These are phyloP conservation scores for Pinus albicaulis DNA, from an alignment of 75 land plant genomes.

Conservation along the genomic window DNA sequence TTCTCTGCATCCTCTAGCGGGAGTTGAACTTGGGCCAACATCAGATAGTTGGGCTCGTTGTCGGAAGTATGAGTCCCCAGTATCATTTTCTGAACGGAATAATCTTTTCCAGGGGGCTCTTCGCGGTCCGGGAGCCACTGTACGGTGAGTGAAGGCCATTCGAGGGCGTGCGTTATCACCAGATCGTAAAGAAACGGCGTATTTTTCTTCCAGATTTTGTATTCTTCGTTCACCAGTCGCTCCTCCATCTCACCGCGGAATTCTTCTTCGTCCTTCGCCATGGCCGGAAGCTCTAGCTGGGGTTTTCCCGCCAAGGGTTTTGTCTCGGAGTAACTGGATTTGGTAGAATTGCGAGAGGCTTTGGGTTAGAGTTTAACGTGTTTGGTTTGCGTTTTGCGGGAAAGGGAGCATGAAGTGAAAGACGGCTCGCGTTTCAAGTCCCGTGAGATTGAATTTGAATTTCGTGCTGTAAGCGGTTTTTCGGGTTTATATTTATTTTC, in stretches of 20 bases:
- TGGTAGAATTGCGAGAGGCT: background rate
- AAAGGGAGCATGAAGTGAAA: no score
- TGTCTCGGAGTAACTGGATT: no score
- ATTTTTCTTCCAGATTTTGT: slow-evolving; percentile 93
- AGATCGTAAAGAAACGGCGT: slow-evolving; percentile 89
- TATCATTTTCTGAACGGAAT: slow-evolving; percentile 51
- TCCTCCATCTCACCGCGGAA: slow-evolving; percentile 81
- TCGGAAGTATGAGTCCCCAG: slow-evolving; percentile 94
- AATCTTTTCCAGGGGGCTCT: slow-evolving; percentile 35
- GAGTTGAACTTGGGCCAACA: slow-evolving; percentile 71
- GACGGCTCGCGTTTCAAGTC: no score
- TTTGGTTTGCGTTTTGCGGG: no score
- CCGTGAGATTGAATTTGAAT: no score
- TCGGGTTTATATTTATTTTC: no score
- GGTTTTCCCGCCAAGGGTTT: no score
- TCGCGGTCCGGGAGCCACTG: slow-evolving; percentile 75
- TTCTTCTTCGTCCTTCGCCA: slow-evolving; percentile 89
- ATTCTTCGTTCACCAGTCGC: slow-evolving; percentile 58
- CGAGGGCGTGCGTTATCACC: slow-evolving; percentile 79
- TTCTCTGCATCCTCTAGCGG: slow-evolving; percentile 85
- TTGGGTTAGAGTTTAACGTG: background rate
- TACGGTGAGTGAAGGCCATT: slow-evolving; percentile 96
- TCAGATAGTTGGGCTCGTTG: slow-evolving; percentile 70
- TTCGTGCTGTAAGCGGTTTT: no score
- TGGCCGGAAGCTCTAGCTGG: slow-evolving; percentile 7